Base-by-base conservation (phyloP, 2,329 filamentous ascomycete genomes). In the Fusarium denticulatum region DNA sequence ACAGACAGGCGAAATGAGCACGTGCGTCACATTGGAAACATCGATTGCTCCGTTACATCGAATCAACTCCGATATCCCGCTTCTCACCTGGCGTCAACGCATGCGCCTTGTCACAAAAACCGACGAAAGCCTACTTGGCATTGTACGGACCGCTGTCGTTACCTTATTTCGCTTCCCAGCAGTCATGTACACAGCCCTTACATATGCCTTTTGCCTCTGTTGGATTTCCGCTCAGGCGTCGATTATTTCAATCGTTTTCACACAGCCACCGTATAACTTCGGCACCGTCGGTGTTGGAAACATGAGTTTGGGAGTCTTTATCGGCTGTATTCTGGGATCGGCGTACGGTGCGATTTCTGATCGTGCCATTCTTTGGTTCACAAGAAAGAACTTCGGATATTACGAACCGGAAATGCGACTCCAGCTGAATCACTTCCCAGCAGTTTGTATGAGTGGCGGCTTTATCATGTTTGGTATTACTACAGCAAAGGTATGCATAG, bases 331-430 rank as follows among this genome's bases (percentile, higher is more conserved):
- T 0, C 49, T 85, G 11, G 83, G 83, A 0, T 72, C 76, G 1
- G 16, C 83, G 0, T 83, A 83, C 47, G 82, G 81, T 5, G 72
- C 78, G 4, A 22, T 85, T 4, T 79, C 79, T 1, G 84, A 86
- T 60, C 75, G 77, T 64, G 79, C 78, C 0, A 80, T 83, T 49
- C 34, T 82, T 7, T 78, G 75, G 58, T 77, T 83, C n/a, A 76
- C 84, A 0, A 76, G 77, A 14, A 75, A 79, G 4, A 84, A 85
- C 13, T 74, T 77, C 3, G 83, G 83, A 5, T 79, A 82, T 32
- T 85, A 82, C 57, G 83, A 85, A 61, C 84, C 84, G 0, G 84
- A 85, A 62, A 85, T 85, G 78, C 77, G 84, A 3, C 74, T 85
- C 6, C 82, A 78, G 26, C n/a, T 72, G 4, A 47, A 71, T 20